Evolutionary conservation across 1,284 basidiomycete species (phyloP), one percentile per base, ranked within the genome.

Genomic region (Agaricales sp.): DNA sequence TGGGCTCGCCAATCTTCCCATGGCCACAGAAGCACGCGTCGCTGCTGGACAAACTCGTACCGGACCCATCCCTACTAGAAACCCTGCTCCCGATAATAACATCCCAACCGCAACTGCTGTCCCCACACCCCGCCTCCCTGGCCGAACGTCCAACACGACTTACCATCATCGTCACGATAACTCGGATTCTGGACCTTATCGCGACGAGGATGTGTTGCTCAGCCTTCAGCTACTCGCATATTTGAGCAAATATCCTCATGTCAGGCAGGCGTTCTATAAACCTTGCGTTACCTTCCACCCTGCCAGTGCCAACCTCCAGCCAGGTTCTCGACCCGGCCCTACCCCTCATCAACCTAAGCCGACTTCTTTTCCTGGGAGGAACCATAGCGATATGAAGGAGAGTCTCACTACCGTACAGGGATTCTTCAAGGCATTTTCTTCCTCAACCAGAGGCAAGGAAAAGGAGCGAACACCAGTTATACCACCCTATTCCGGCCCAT

Each of bases 201-300:
- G 92, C 23, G 94, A 99, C 61, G 94, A 98, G 61, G 94, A 97
- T 58, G 92, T 99, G 0, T 69, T 99, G 2, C 77, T 96, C 14
- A 82, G 87, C 20, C 69, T 99, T 13, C 95, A 99, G 65, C 78
- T 99, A 1, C 74, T 99, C 0, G 96, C 96, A 4, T 99, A 99
- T 61, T 74, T 99, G 19, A 93, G 89, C 68, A 99, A 99, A 65
- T 99, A 99, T 63, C 92, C 95, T 0, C 95, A 99, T 65, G 94
- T 99, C 2, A 76, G 95, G n/a, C 85, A 93, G 56, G 90, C 93
- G 3, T 98, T 99, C 63, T 97, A 98, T 65, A 88, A 89, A 62
- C 81, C 81, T 0, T 77, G 89, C 1, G 61, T 71, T 18, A 77
- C 78, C 14, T 88, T 88, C 63, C 85, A 88, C 58, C 85, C 85